phyloP scores from a whole-genome alignment of 2,329 filamentous ascomycete species.

The Aspergillus sp. region DNA sequence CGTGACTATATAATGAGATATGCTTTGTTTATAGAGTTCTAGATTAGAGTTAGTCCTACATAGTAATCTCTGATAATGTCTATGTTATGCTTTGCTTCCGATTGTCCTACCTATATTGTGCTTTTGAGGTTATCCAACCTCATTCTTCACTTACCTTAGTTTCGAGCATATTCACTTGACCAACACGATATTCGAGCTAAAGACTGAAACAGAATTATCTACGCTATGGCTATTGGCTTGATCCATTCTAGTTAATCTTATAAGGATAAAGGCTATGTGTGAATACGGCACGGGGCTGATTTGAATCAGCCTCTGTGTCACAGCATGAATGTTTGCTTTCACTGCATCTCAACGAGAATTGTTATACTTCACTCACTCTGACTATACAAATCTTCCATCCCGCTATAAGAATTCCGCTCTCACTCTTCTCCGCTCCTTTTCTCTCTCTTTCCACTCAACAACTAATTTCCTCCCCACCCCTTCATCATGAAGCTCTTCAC shows the following conservation, averaged over 20 bases:
- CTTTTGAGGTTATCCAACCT: neutral
- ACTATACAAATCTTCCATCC: neutral
- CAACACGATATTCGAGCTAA: no score
- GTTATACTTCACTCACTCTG: neutral
- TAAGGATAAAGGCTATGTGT: neutral
- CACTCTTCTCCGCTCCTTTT: neutral
- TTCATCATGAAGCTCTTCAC: slow-evolving; percentile 4
- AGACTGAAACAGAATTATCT: no score
- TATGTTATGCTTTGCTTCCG: neutral
- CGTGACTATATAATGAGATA: neutral
- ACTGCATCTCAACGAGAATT: slow-evolving; percentile 4
- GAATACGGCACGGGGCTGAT: neutral
- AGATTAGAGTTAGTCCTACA: neutral
- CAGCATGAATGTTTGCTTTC: slow-evolving; percentile 5
- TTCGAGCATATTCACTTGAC: neutral
- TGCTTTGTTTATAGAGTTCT: slow-evolving; percentile 4
- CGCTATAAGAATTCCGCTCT: neutral
- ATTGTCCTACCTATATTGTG: neutral
- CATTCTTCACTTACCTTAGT: neutral
- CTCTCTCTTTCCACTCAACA: neutral
- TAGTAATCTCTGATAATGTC: neutral
- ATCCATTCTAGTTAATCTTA: neutral
- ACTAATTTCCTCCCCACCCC: neutral
- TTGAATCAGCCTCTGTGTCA: neutral
- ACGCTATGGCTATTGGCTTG: neutral